A percentile compares a stretch with the other conserved stretches of the same genome.
These are phyloP conservation scores for Cornus florida DNA, from an alignment of 148 eudicot species.

Conservation along the genomic window DNA sequence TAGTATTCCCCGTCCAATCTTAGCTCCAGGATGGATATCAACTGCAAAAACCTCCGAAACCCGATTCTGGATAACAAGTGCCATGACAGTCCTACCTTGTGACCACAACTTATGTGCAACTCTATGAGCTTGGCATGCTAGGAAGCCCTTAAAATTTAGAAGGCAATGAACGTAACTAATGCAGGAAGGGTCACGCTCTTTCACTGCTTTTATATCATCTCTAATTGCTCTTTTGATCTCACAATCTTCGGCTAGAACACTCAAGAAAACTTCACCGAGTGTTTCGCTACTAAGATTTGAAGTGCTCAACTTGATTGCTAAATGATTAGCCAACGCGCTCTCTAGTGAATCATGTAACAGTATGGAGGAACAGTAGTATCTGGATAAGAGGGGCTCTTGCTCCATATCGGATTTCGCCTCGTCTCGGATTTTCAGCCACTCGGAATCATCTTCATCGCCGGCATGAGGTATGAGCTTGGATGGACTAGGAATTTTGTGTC, in stretches of 20 bases:
- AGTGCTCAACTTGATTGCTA: constrained; percentile 32
- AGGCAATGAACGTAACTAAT: constrained; percentile 44
- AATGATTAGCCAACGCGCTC: constrained; percentile 33
- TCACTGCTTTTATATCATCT: constrained; percentile 40
- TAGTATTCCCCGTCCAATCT: constrained; percentile 41
- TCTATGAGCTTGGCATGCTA: constrained; percentile 54
- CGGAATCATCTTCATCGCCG: constrained; percentile 12
- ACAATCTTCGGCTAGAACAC: constrained; percentile 10
- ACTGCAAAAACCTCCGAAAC: constrained; percentile 52
- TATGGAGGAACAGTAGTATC: constrained; percentile 28
- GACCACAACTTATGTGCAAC: constrained; percentile 37
- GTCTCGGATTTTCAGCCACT: constrained; percentile 32
- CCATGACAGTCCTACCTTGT: constrained; percentile 25
- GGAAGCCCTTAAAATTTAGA: constrained; percentile 54
- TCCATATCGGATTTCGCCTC: constrained; percentile 26
- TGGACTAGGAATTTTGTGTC: not conserved
- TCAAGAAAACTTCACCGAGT: constrained; percentile 26
- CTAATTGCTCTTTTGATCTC: constrained; percentile 27
- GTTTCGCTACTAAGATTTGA: constrained; percentile 13
- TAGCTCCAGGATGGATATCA: constrained; percentile 55
- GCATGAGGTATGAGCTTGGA: not conserved
- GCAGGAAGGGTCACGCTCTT: constrained; percentile 55
- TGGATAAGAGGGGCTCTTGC: constrained; percentile 40
- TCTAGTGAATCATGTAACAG: constrained; percentile 36
- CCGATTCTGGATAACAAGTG: constrained; percentile 36